Conservation (phyloP, 176 grass and related monocot genomes). For the Dactylis glomerata region DNA sequence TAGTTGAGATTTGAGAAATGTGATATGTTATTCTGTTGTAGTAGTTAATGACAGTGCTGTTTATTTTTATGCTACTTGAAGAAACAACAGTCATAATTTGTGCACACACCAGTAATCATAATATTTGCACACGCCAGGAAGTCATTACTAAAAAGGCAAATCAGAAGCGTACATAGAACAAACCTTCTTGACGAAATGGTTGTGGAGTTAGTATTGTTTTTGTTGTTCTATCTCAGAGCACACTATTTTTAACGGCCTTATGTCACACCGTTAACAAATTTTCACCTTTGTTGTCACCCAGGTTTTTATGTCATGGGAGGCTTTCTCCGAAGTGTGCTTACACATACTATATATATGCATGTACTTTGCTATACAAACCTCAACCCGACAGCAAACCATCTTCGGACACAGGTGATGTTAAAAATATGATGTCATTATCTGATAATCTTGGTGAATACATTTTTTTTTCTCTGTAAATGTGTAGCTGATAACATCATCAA, state of each 20-base stretch:
- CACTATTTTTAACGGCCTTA: background rate
- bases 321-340: conserved; percentile 73
- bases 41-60: background rate
- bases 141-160: background rate
- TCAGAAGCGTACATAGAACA: background rate
- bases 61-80: background rate
- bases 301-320: conserved; percentile 56
- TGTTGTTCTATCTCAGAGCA: background rate
- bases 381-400: background rate
- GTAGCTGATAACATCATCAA: background rate
- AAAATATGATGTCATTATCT: background rate
- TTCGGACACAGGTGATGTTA: background rate
- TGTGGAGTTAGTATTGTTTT: background rate
- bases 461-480: background rate
- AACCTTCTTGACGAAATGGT: background rate
- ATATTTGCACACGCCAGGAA: background rate
- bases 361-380: background rate
- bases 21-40: background rate
- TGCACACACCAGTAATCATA: background rate
- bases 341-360: conserved; percentile 6
- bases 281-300: background rate
- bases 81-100: background rate
- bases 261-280: background rate
- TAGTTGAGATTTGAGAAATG: background rate
- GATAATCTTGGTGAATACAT: background rate